A percentile compares a stretch with the other conserved stretches of the same genome.
phyloP scores from a whole-genome alignment of 306 rosid species.

The Quercus suber region DNA sequence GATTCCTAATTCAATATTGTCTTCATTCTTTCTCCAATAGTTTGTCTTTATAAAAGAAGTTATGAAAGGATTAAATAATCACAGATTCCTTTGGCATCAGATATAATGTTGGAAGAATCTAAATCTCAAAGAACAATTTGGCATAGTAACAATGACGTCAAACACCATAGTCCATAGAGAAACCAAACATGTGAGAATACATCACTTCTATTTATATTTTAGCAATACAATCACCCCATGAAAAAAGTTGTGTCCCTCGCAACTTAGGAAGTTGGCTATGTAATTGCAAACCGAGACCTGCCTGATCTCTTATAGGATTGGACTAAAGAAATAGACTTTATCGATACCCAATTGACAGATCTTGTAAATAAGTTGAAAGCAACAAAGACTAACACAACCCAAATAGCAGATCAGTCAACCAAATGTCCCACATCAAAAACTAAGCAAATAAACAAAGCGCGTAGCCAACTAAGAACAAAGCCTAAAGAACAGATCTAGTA shows the following conservation, averaged over 20 bases:
- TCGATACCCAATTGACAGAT: conserved; percentile 5
- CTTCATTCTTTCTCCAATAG: background rate
- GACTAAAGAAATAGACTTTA: background rate
- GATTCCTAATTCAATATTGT: background rate
- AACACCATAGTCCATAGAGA: too few species aligned
- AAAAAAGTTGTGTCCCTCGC: background rate
- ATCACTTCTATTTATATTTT: too few species aligned
- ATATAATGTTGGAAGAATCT: conserved; percentile 25
- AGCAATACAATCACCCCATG: background rate
- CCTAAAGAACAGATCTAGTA: background rate
- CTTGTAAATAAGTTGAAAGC: background rate
- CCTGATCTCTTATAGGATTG: background rate
- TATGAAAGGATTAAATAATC: conserved; percentile 1
- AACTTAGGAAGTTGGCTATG: background rate
- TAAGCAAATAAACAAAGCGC: background rate
- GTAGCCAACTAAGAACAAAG: background rate
- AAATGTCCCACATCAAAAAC: background rate
- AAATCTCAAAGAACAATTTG: background rate
- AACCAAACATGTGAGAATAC: too few species aligned
- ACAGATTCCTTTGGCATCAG: conserved; percentile 26
- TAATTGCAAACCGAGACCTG: background rate
- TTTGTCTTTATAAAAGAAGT: conserved; percentile 2
- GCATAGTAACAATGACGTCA: background rate
- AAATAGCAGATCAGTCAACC: background rate
- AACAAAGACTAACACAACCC: background rate